These are phyloP conservation scores for Sicyos edulis DNA, from an alignment of 306 rosid genomes.

Conservation along the genomic window DNA sequence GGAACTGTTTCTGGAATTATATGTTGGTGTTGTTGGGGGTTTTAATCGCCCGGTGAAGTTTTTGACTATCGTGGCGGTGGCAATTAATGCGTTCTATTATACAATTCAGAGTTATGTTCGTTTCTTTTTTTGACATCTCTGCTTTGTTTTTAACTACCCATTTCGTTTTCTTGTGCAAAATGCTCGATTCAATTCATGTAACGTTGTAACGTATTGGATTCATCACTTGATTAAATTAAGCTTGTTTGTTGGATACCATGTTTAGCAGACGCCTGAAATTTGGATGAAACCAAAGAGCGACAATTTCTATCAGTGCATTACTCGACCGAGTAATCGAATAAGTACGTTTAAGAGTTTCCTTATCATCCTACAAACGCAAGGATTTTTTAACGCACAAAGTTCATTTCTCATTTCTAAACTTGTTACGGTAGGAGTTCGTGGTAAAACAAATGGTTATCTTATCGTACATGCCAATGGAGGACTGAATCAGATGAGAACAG, in stretches of 20 bases:
- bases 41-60: neutral
- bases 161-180: neutral
- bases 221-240: neutral
- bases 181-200: neutral
- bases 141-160: neutral
- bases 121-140: neutral
- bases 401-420: constrained; percentile 7
- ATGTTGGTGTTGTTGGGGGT: neutral
- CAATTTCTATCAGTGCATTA: constrained; percentile 51
- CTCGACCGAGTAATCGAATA: constrained; percentile 47
- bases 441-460: constrained; percentile 77
- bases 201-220: neutral
- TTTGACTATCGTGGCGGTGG: neutral
- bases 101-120: neutral
- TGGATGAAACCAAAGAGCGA: constrained; percentile 82
- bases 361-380: neutral
- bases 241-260: neutral
- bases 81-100: neutral
- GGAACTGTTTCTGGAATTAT: constrained; percentile 8
- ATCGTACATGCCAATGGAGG: constrained; percentile 97
- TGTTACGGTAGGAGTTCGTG: constrained; percentile 32
- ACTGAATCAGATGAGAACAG: constrained; percentile 98
- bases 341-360: constrained; percentile 39
- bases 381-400: neutral
- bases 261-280: constrained; percentile 66